These are phyloP conservation scores for Neoboletus magnificus DNA, from an alignment of 768 basidiomycete species.

Conservation along the genomic window DNA sequence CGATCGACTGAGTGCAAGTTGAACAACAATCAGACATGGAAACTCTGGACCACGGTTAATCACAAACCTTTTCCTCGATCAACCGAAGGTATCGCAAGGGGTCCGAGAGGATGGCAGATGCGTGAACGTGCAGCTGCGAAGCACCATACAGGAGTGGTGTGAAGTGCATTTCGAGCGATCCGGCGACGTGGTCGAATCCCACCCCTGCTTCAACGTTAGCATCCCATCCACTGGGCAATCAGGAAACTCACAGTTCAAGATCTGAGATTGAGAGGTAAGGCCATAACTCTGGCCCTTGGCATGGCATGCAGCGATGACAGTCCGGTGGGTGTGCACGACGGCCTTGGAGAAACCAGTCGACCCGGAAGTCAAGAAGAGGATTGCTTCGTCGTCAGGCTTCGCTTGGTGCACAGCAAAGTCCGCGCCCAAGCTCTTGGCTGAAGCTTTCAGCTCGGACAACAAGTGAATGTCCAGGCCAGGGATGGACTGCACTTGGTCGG, in stretches of 20 bases:
- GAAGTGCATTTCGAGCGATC: constrained; percentile 41
- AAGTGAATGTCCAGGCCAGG: constrained; percentile 26
- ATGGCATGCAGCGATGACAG: constrained; percentile 32
- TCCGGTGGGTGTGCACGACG: constrained; percentile 38
- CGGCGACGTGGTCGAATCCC: constrained; percentile 45
- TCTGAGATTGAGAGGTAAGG: constrained; percentile 32
- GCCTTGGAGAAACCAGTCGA: constrained; percentile 46
- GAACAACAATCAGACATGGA: not conserved
- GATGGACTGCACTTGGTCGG: constrained; percentile 24
- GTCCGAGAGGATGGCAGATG: constrained; percentile 25
- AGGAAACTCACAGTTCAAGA: constrained; percentile 38
- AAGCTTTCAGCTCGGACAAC: constrained; percentile 20
- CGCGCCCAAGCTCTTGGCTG: constrained; percentile 2
- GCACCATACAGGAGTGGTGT: constrained; percentile 35
- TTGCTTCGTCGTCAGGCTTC: constrained; percentile 29
- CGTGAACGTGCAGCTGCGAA: constrained; percentile 23
- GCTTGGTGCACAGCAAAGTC: constrained; percentile 20
- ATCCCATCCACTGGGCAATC: not conserved
- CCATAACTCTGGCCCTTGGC: constrained; percentile 36
- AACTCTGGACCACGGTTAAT: not conserved
- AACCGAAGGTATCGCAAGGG: constrained; percentile 22
- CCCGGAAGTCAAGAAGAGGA: constrained; percentile 40
- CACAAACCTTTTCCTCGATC: constrained; percentile 37
- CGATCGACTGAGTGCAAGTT: constrained; percentile 23
- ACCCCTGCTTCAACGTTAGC: constrained; percentile 32